phyloP scores from a whole-genome alignment of 768 basidiomycete genomes.

The Lactifluus hygrophoroides region DNA sequence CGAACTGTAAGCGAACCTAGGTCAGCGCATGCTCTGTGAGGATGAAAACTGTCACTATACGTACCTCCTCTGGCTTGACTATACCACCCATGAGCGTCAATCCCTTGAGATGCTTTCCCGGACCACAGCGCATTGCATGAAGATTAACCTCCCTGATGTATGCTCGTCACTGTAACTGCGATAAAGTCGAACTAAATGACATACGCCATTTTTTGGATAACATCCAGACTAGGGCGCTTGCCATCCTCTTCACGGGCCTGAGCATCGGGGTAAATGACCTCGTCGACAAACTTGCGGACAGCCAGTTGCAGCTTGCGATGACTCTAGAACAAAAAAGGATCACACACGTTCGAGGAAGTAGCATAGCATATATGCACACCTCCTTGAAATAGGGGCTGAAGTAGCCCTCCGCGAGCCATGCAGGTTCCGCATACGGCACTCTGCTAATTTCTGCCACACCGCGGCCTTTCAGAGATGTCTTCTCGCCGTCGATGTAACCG shows the following conservation, averaged over 20 bases:
- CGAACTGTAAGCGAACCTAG: conserved; percentile 34
- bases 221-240: conserved; percentile 71
- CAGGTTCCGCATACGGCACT: conserved; percentile 86
- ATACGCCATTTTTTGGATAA: conserved; percentile 78
- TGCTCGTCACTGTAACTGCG: background rate
- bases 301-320: conserved; percentile 54
- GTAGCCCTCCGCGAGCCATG: conserved; percentile 67
- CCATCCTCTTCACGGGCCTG: conserved; percentile 75
- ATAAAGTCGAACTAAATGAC: conserved; percentile 14
- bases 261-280: conserved; percentile 45
- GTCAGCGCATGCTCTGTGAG: background rate
- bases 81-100: conserved; percentile 63
- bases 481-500: conserved; percentile 61
- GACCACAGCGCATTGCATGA: conserved; percentile 89
- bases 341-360: background rate
- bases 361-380: conserved; percentile 28
- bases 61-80: conserved; percentile 66
- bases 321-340: conserved; percentile 32
- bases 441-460: conserved; percentile 51
- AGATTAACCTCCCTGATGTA: conserved; percentile 52
- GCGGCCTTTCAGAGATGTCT: conserved; percentile 41
- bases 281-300: conserved; percentile 60
- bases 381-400: conserved; percentile 73
- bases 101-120: conserved; percentile 81
- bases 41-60: conserved; percentile 9